phyloP scores from a whole-genome alignment of 306 rosid genomes.

The Begonia peltatifolia region DNA sequence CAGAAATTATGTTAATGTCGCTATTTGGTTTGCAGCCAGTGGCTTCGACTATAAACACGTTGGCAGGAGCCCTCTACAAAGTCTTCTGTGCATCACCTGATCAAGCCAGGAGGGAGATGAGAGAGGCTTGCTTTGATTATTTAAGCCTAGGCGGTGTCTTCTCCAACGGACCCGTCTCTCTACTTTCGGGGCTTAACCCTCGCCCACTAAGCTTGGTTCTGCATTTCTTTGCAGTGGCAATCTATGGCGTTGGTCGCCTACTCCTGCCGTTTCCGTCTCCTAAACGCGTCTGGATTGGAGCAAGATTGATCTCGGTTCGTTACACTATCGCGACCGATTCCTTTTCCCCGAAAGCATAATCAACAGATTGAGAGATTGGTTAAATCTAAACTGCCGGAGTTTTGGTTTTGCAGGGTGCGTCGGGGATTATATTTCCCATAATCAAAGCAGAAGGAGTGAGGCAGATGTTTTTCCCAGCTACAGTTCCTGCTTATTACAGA shows the following conservation, averaged over 20 bases:
- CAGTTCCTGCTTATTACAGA: conserved; percentile 78
- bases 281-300: conserved; percentile 39
- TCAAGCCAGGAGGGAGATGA: conserved; percentile 90
- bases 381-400: not conserved
- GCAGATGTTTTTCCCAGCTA: conserved; percentile 88
- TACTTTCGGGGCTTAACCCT: conserved; percentile 77
- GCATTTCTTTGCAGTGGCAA: conserved; percentile 55
- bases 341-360: not conserved
- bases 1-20: not conserved
- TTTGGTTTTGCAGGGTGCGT: conserved; percentile 49
- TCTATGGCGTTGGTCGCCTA: conserved; percentile 52
- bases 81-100: conserved; percentile 89
- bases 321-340: conserved; percentile 1
- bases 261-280: conserved; percentile 54
- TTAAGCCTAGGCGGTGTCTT: conserved; percentile 80
- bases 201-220: conserved; percentile 40
- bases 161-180: conserved; percentile 67
- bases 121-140: conserved; percentile 97
- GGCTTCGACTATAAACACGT: conserved; percentile 82
- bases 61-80: conserved; percentile 92
- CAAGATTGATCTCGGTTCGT: conserved; percentile 44
- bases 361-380: not conserved
- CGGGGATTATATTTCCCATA: conserved; percentile 81
- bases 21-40: conserved; percentile 50
- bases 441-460: conserved; percentile 93